Evolutionary conservation across 116 monocot genomes (phyloP), one percentile per base, ranked within the genome.

Genomic region (Papilionanthe hybrid): DNA sequence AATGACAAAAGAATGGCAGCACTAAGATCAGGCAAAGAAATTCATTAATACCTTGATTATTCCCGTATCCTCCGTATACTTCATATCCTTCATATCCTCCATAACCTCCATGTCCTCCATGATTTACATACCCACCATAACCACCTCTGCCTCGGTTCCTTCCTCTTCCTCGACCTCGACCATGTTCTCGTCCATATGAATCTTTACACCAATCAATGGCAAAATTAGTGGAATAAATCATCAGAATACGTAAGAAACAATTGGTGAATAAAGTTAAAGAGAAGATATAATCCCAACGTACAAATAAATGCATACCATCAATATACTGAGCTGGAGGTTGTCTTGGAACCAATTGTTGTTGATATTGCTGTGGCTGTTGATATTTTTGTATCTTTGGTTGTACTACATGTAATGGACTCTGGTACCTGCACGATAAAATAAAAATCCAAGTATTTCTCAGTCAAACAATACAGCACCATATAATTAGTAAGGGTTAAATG

Each of bases 401-500:
- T 28, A 84, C 90, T 69, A 66, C 55, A 91, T 91, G 49, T 85
- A 83, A 81, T 93, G 94, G 72, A 91, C 92, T 77, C 89, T 96
- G 77, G 78, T 41, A 86, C 32, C 72, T 49, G 18, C 22, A 42
- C 22, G 42, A 42, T 12, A 4, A 50, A 42, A 28, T 43, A 45
- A 45, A 45, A 53, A 45, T 47, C n/a, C 50, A 78, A 30, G n/a
- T 13, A 48, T 47, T 56, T 27, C 37, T 30, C 22, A 78, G 30
- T 22, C 23, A 44, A 55, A 81, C 17, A 69, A 69, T 69, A 37
- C 5, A 69, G 28, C 28, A 69, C 15, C 32, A 57, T 57, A 10
- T 17, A 69, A 13, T 30, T 69, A 1, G 8, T 25, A 65, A 25
- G 65, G 69, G 69, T 11, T 5, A 37, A 15, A 2, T 69, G 69